A percentile compares a stretch with the other conserved stretches of the same genome.
Conservation (phyloP, 2,329 filamentous ascomycete genomes). For the Hypoxylon sp. region DNA sequence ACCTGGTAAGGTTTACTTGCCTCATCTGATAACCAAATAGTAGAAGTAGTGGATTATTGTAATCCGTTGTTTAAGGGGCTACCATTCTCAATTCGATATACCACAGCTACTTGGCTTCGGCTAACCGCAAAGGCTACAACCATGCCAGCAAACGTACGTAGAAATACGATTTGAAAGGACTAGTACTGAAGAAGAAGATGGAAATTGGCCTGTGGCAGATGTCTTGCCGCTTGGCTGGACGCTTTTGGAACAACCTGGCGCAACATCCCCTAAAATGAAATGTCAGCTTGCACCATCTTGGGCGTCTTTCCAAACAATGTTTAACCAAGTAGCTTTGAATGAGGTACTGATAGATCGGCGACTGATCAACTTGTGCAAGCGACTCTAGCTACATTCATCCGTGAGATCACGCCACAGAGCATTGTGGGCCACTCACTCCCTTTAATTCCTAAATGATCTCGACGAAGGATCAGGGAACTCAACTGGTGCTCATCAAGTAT, state of each 20-base stretch:
- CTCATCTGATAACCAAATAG: neutral
- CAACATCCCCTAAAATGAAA: neutral
- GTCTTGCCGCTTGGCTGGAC: neutral
- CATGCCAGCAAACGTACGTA: neutral
- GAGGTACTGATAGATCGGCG: neutral
- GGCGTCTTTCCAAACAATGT: neutral
- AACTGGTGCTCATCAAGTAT: neutral
- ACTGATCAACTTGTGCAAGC: neutral
- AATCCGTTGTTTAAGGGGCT: neutral
- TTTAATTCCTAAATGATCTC: neutral
- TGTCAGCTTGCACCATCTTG: neutral
- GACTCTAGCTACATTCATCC: neutral
- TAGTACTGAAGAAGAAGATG: neutral
- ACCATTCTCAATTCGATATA: neutral
- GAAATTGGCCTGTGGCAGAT: neutral
- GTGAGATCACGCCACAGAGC: neutral
- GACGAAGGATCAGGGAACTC: neutral
- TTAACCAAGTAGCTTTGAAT: neutral
- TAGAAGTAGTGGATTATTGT: neutral
- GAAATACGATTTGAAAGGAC: neutral
- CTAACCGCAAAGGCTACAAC: neutral
- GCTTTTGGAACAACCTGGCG: neutral
- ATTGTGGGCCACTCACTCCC: neutral
- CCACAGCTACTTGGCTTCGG: neutral
- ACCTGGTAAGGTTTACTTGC: neutral